Base-by-base conservation (phyloP, 352 stramenopile genomes). In the Phytophthora cactorum region DNA sequence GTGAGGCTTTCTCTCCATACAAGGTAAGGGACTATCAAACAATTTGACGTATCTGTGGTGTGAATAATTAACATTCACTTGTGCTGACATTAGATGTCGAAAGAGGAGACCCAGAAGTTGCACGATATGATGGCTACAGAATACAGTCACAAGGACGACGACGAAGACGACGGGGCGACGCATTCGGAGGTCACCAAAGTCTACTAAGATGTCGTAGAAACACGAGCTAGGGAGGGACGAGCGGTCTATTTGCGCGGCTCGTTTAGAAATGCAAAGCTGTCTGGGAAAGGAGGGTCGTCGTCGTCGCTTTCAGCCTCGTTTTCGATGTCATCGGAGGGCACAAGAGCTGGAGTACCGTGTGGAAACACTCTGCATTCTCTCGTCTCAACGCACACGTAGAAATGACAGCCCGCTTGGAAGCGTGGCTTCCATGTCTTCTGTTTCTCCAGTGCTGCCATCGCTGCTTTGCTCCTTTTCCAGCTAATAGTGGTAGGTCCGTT, bases 1-100 rank as follows among this genome's bases (percentile, higher is more conserved):
- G 79, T 27, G 82, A 97, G 31, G 86, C 96, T 22, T 99, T 96
- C 79, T 91, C 90, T 28, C 97, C 98, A 2, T 99, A 99, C 77
- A 97, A 98, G 71, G 84, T 93, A 62, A 0, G 32, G 32, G 8
- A 38, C 32, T 38, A 11, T 22, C 31, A 41, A 28, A 43, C n/a
- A 28, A 43, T 43, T n/a, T 22, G 17, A 22, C 17, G 17, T 22
- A 0, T 22, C 17, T 22, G 17, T 22, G 17, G 17, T 22, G 17
- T 22, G 17, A 22, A 22, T 22, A 22, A 22, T 22, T 38, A 38
- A 38, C 32, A 12, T 38, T 38, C 4, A 38, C 32, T 38, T n/a
- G 36, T 43, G 2, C 5, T 11, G 12, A 15, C 17, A 5, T 4
- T 51, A 93, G 81, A 95, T 95, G 85, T 93, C 87, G 12, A 63